Conservation (phyloP, 441 rosid genomes). For the Kokia cookei region DNA sequence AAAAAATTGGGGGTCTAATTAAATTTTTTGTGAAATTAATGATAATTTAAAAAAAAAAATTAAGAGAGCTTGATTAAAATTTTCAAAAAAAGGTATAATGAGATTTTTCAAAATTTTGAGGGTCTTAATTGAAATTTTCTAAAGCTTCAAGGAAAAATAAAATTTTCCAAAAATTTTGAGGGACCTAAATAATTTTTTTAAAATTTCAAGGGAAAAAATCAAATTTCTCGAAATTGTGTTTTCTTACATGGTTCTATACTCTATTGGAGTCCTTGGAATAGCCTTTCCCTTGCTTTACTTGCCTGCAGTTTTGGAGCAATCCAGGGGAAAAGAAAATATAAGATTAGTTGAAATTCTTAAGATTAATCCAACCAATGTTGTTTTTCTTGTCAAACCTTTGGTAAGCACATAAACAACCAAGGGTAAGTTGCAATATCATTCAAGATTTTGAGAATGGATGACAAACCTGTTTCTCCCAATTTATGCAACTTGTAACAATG, state of each 20-base stretch:
- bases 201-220: too few relatives aligned
- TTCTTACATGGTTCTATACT: neutral
- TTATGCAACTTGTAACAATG: slow-evolving; percentile 32
- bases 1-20: too few relatives aligned
- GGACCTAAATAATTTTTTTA: too few relatives aligned
- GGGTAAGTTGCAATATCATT: neutral
- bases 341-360: neutral
- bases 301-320: slow-evolving; percentile 21
- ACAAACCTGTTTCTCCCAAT: slow-evolving; percentile 47
- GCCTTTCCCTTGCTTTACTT: slow-evolving; percentile 25
- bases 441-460: neutral
- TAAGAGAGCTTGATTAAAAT: too few relatives aligned
- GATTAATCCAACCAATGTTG: neutral
- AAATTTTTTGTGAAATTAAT: too few relatives aligned
- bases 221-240: neutral
- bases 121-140: too few relatives aligned
- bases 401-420: neutral
- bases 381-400: neutral
- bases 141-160: too few relatives aligned
- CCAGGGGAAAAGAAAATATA: neutral
- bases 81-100: too few relatives aligned
- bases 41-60: too few relatives aligned
- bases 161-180: too few relatives aligned
- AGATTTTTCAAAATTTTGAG: too few relatives aligned
- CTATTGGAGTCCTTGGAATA: slow-evolving; percentile 13